A percentile compares a stretch with the other conserved stretches of the same genome.
Evolutionary conservation across 179 eudicot genomes (phyloP).

Genomic region (Spergularia azorica): DNA sequence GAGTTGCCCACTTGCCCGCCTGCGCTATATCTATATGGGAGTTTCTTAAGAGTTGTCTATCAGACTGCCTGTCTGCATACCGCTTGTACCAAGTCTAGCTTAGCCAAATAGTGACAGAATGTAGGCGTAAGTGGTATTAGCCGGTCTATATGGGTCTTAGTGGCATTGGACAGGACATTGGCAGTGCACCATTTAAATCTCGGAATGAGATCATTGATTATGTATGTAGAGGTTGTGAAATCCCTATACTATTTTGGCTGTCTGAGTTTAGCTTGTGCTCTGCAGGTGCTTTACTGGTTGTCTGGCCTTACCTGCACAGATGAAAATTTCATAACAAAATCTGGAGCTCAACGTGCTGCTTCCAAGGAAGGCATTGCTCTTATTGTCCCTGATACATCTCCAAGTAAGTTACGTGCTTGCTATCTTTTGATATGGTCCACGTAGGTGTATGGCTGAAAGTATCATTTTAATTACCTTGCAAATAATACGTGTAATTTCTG

Average conservation of each 20-base stretch:
- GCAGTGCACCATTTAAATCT: neutral
- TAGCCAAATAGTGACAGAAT: neutral
- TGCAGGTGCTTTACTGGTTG: conserved; percentile 93
- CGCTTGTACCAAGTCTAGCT: neutral
- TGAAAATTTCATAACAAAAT: conserved; percentile 85
- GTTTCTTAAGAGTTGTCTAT: neutral
- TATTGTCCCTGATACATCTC: conserved; percentile 92
- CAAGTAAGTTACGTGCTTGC: conserved; percentile 53
- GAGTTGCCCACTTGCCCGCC: neutral
- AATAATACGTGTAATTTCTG: no score
- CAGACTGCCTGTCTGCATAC: neutral
- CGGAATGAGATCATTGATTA: neutral
- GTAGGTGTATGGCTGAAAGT: neutral
- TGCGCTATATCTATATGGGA: neutral
- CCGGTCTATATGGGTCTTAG: neutral
- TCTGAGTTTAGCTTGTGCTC: conserved; percentile 18
- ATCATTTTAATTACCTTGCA: neutral
- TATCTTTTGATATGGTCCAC: neutral
- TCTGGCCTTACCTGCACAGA: conserved; percentile 95
- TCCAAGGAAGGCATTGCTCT: conserved; percentile 84
- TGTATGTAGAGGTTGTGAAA: neutral
- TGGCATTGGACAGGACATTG: no score
- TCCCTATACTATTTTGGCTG: neutral
- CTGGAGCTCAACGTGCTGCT: conserved; percentile 98
- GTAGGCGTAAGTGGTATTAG: neutral